Evolutionary conservation across 192 early-diverging fungal species (phyloP).

Genomic region (Linnemannia zychae): DNA sequence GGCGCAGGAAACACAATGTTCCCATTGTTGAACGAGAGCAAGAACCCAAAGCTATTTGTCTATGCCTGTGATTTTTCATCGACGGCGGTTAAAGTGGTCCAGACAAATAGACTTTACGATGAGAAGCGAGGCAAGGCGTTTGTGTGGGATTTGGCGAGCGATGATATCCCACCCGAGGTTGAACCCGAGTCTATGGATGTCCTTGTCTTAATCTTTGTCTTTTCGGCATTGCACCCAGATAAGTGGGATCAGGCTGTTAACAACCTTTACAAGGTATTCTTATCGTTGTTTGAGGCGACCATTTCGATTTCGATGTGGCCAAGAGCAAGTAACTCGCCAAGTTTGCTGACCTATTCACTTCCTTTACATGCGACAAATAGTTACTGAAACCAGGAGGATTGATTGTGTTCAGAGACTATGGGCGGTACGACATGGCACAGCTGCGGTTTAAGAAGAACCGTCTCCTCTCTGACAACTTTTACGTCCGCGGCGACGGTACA

Average conservation of each 20-base stretch:
- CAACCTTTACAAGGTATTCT: conserved; percentile 81
- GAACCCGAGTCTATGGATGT: conserved; percentile 89
- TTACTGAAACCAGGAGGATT: conserved; percentile 92
- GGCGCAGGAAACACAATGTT: conserved; percentile 97
- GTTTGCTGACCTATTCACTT: no score
- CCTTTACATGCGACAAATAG: conserved; percentile 38
- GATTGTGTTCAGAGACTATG: conserved; percentile 95
- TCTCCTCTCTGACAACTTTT: conserved; percentile 94
- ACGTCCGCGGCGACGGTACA: conserved; percentile 97
- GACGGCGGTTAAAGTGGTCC: conserved; percentile 91
- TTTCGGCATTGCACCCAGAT: conserved; percentile 91
- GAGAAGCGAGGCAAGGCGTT: conserved; percentile 82
- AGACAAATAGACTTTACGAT: conserved; percentile 77
- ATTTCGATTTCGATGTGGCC: no score
- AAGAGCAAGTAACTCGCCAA: no score
- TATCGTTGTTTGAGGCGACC: no score
- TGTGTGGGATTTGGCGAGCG: conserved; percentile 93
- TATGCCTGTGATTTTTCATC: conserved; percentile 94
- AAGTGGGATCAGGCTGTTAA: conserved; percentile 84
- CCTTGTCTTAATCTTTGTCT: conserved; percentile 93
- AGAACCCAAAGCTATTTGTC: conserved; percentile 82
- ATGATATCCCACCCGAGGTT: conserved; percentile 73
- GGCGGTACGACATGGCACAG: conserved; percentile 97
- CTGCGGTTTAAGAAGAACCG: conserved; percentile 94
- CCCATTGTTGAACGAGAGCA: conserved; percentile 82